Conservation (phyloP, 1,139 yeast genomes). For the Saccharomyces pastorianus region DNA sequence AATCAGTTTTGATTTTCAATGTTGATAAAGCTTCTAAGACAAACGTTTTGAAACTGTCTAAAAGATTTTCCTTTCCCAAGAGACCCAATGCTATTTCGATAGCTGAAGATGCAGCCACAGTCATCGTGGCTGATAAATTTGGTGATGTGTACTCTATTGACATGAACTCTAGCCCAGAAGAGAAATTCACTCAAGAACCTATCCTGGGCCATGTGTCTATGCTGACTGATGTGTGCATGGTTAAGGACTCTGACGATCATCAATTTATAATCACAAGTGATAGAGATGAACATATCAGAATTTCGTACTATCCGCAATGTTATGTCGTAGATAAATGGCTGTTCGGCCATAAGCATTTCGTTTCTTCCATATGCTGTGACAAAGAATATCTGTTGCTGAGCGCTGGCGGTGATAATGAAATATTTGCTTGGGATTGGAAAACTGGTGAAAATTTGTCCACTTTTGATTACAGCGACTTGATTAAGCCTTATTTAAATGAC, state of each 20-base stretch:
- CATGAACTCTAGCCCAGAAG: slow-evolving; percentile 27
- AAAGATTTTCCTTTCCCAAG: slow-evolving; percentile 76
- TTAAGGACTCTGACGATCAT: slow-evolving; percentile 34
- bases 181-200: slow-evolving; percentile 40
- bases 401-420: slow-evolving; percentile 82
- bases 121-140: slow-evolving; percentile 87
- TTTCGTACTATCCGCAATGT: slow-evolving; percentile 72
- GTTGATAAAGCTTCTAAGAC: slow-evolving; percentile 29
- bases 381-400: slow-evolving; percentile 46
- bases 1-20: slow-evolving; percentile 61
- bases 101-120: slow-evolving; percentile 41
- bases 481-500: slow-evolving; percentile 45
- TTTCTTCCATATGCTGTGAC: slow-evolving; percentile 54
- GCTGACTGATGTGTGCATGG: slow-evolving; percentile 65
- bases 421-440: slow-evolving; percentile 76
- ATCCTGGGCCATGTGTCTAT: slow-evolving; percentile 93
- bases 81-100: slow-evolving; percentile 77
- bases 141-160: slow-evolving; percentile 80
- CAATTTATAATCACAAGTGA: slow-evolving; percentile 71
- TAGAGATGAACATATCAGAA: slow-evolving; percentile 90
- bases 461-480: slow-evolving; percentile 42
- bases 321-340: slow-evolving; percentile 73
- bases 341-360: slow-evolving; percentile 81
- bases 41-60: slow-evolving; percentile 42
- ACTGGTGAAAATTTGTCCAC: slow-evolving; percentile 40